Conservation (phyloP, 306 rosid genomes). For the Arachis stenosperma region DNA sequence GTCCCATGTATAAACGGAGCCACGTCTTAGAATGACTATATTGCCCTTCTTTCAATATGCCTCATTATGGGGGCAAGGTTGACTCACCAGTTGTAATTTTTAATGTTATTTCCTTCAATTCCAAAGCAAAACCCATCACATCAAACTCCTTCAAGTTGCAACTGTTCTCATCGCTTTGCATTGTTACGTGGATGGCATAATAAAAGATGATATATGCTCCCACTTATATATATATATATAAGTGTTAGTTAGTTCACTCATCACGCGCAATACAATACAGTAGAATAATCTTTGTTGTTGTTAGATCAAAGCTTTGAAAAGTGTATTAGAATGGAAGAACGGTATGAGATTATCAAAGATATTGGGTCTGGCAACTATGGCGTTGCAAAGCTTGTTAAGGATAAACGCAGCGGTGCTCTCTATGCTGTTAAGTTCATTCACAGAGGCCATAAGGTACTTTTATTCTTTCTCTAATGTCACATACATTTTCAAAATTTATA, state of each 20-base stretch:
- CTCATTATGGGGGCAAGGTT: slow-evolving; percentile 22
- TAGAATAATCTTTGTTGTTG: too few species aligned
- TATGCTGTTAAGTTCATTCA: slow-evolving; percentile 91
- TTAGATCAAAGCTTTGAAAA: not conserved
- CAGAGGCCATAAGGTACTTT: slow-evolving; percentile 80
- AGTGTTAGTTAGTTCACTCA: too few species aligned
- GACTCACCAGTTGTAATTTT: not conserved
- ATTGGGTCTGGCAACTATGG: slow-evolving; percentile 98
- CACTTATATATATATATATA: too few species aligned
- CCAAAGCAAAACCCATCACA: not conserved
- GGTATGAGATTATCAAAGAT: slow-evolving; percentile 78
- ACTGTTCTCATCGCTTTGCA: too few species aligned
- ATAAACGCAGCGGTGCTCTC: slow-evolving; percentile 71
- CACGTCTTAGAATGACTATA: slow-evolving; percentile 45
- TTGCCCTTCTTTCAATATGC: slow-evolving; percentile 5
- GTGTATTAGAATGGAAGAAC: slow-evolving; percentile 43
- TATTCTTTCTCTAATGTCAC: not conserved
- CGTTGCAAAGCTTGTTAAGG: slow-evolving; percentile 84
- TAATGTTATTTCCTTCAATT: not conserved
- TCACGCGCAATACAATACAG: not conserved
- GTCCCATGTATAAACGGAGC: slow-evolving; percentile 5
- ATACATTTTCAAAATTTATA: too few species aligned
- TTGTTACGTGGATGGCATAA: not conserved
- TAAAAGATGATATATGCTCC: too few species aligned
- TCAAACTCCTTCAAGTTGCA: not conserved